Conservation (phyloP, 768 basidiomycete genomes). For the Leccinum ochraceum region DNA sequence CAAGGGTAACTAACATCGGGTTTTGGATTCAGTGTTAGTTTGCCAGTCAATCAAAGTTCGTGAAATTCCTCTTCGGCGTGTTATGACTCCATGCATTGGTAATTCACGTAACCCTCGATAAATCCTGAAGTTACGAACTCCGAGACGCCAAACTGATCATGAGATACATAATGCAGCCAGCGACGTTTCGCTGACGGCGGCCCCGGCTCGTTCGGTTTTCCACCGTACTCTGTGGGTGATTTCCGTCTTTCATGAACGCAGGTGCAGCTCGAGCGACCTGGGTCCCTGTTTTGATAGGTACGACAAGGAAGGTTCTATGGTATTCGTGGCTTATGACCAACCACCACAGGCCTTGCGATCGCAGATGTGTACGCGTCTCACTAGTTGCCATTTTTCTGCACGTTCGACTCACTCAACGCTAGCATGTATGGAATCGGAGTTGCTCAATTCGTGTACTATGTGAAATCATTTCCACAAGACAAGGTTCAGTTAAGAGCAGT, state of each 20-base stretch:
- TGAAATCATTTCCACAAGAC: slow-evolving; percentile 20
- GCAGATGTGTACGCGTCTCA: slow-evolving; percentile 13
- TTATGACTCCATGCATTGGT: too few species aligned
- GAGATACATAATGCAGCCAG: too few species aligned
- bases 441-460: slow-evolving; percentile 10
- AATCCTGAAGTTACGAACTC: too few species aligned
- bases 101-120: too few species aligned
- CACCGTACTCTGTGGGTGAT: neutral
- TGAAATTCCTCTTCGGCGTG: too few species aligned
- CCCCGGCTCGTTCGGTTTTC: neutral
- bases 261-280: neutral
- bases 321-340: neutral
- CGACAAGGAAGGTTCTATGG: neutral
- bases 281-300: slow-evolving; percentile 20
- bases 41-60: too few species aligned
- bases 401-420: neutral
- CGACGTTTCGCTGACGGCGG: too few species aligned
- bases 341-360: slow-evolving; percentile 18
- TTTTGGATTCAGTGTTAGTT: too few species aligned
- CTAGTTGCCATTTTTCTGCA: neutral
- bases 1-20: too few species aligned
- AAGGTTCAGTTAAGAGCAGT: slow-evolving; percentile 7
- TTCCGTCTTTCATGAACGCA: slow-evolving; percentile 9
- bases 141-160: too few species aligned
- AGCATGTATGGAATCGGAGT: neutral